Evolutionary conservation across 2,329 filamentous ascomycete genomes (phyloP), one percentile per base, ranked within the genome.

Genomic region (Exserohilum rostratum): DNA sequence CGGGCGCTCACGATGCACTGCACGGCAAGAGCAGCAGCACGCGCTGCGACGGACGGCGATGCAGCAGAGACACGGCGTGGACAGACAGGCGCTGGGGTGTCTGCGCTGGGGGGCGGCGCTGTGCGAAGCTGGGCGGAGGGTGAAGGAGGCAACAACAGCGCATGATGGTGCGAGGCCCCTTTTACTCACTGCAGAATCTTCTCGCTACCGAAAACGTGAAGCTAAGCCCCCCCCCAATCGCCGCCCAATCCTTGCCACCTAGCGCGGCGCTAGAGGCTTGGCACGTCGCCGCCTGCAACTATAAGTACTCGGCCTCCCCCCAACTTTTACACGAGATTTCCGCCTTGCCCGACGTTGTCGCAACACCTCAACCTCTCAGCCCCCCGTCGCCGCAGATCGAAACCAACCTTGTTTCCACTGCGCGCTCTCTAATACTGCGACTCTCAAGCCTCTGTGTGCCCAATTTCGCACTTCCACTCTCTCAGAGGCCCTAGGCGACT

Each of bases 361-460:
- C 65, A 61, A 62, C 63, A 61, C 59, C 46, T 58, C 65, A 59
- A 63, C 63, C 55, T 61, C 59, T 31, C 58, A 60, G 58, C 59
- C 60, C 63, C 55, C 51, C 65, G 54, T 44, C 61, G 64, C 65
- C 66, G 66, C 67, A 71, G 63, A 55, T 50, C 56, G 50, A 59
- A 68, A 66, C 60, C 60, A 48, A 67, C 59, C 58, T 46, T 51
- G 39, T 57, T 69, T 62, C 62, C 56, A 47, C 66, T 71, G 69
- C 68, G 69, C 65, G 65, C 65, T 60, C 65, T 54, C 65, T 71
- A 67, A 70, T 68, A 59, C 58, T 64, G 65, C 58, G 60, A 61
- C 54, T 55, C 58, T 53, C 54, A 63, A 66, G 46, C 38, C 42
- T 57, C 50, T 40, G 48, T 57, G 66, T 67, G 62, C 62, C 52